Percentiles rank a stretch among this genome's conserved stretches.
These are phyloP conservation scores for Asclepias syriaca DNA, from an alignment of 257 asterid genomes.

Conservation along the genomic window DNA sequence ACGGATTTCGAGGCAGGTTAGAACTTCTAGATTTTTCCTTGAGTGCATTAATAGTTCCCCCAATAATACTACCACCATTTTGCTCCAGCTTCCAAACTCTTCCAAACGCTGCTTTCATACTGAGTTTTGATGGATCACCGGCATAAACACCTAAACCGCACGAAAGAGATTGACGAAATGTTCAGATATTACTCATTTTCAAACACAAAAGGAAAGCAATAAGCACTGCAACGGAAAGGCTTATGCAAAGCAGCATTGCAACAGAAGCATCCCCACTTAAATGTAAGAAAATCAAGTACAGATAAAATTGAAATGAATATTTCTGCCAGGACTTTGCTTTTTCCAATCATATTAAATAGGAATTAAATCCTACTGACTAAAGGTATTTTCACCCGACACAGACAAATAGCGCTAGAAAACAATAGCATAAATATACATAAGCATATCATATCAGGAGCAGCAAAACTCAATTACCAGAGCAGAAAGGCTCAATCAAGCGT, in stretches of 20 bases:
- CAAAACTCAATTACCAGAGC: slow-evolving; percentile 57
- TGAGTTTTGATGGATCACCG: slow-evolving; percentile 90
- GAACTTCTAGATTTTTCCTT: slow-evolving; percentile 51
- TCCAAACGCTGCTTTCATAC: slow-evolving; percentile 98
- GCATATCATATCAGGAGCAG: background rate
- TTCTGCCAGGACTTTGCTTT: background rate
- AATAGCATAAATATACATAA: background rate
- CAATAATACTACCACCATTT: slow-evolving; percentile 90
- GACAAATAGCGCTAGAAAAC: too few species aligned
- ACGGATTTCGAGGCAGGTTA: slow-evolving; percentile 80
- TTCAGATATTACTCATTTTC: background rate
- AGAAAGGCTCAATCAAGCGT: slow-evolving; percentile 95
- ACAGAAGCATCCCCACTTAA: background rate
- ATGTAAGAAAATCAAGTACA: background rate
- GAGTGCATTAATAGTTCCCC: slow-evolving; percentile 84
- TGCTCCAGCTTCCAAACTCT: slow-evolving; percentile 96
- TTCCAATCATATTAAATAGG: background rate
- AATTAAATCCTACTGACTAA: background rate
- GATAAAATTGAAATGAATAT: background rate
- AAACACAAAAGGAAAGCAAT: background rate
- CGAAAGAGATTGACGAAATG: background rate
- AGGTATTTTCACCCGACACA: background rate
- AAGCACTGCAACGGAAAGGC: background rate
- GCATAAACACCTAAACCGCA: slow-evolving; percentile 79
- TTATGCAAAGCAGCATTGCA: background rate